Evolutionary conservation across 202 grass and related monocot species (phyloP).

Genomic region (Schoenoplectus tabernaemontani): DNA sequence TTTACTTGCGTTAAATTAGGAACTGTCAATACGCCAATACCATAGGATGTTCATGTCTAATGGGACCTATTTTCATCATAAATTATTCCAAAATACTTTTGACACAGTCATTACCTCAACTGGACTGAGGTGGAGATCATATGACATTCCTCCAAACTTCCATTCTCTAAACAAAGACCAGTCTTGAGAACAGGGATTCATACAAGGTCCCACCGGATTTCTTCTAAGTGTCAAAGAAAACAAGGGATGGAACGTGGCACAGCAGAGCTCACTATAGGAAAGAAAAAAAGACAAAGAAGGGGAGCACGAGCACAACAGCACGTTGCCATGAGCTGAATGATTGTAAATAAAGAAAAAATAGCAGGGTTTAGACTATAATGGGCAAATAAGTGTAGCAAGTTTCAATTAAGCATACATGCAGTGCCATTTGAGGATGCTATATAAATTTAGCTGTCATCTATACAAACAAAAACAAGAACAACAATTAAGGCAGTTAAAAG

Average conservation of each 20-base stretch:
- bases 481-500: not conserved
- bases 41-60: not conserved
- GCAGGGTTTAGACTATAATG: not conserved
- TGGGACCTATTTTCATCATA: too few relatives aligned
- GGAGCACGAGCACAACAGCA: not conserved
- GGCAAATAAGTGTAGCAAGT: not conserved
- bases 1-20: not conserved
- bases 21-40: not conserved
- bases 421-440: not conserved
- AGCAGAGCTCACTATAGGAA: too few relatives aligned
- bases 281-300: too few relatives aligned
- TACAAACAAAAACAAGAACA: not conserved
- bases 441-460: constrained; percentile 6
- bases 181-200: too few relatives aligned
- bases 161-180: not conserved
- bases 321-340: too few relatives aligned
- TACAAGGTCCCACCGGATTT: too few relatives aligned
- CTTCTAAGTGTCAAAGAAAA: too few relatives aligned
- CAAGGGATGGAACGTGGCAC: too few relatives aligned
- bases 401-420: not conserved
- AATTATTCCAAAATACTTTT: too few relatives aligned
- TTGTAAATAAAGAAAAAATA: too few relatives aligned
- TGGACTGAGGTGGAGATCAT: not conserved
- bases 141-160: not conserved
- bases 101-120: not conserved